Conservation (phyloP, 2,329 filamentous ascomycete species). For the Emergomyces orientalis region DNA sequence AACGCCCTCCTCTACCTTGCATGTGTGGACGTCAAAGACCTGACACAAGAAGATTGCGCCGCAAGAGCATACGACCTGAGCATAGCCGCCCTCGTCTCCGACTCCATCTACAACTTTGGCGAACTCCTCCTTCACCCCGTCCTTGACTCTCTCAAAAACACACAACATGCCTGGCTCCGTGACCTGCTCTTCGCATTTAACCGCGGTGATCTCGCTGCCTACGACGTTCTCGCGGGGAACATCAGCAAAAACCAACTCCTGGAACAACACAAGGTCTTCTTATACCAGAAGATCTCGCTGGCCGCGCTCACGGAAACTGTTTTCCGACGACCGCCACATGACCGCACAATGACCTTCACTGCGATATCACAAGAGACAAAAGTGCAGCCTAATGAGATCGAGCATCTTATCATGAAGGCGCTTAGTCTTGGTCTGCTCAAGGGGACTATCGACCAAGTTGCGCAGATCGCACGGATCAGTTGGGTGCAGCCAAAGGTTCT, state of each 20-base stretch:
- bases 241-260: constrained; percentile 73
- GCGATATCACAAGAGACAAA: constrained; percentile 89
- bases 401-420: constrained; percentile 99
- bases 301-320: constrained; percentile 90
- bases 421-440: constrained; percentile 80
- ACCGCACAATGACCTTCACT: constrained; percentile 84
- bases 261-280: constrained; percentile 66
- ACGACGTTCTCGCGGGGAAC: constrained; percentile 72
- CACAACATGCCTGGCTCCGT: constrained; percentile 75
- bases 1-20: constrained; percentile 96
- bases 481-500: constrained; percentile 99
- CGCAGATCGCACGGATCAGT: constrained; percentile 85
- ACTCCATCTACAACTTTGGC: constrained; percentile 98
- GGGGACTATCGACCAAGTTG: constrained; percentile 94
- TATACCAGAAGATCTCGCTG: constrained; percentile 98
- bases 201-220: constrained; percentile 80
- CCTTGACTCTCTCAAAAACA: constrained; percentile 69
- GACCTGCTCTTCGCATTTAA: constrained; percentile 98
- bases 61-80: constrained; percentile 84
- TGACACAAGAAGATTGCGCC: constrained; percentile 66
- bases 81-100: constrained; percentile 83
- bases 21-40: constrained; percentile 73
- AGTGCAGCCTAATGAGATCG: constrained; percentile 82
- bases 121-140: constrained; percentile 97
- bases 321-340: constrained; percentile 89